Evolutionary conservation across 2,329 filamentous ascomycete species (phyloP), one percentile per base, ranked within the genome.

Genomic region (Mycosphaerella sp.): DNA sequence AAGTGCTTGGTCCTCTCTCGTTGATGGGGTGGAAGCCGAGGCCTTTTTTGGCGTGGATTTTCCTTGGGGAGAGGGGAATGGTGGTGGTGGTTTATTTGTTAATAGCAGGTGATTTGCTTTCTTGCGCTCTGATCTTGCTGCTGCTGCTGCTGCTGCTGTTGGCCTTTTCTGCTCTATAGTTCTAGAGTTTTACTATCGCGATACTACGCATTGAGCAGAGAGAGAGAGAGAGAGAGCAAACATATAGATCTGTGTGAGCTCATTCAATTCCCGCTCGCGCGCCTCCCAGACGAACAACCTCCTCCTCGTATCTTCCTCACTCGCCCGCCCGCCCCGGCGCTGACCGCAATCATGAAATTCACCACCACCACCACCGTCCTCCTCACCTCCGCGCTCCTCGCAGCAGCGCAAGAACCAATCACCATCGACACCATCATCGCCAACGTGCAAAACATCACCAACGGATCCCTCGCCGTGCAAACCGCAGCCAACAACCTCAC

Each of bases 401-500:
- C 31, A 23, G 40, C 40, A 12, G 48, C 48, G 17, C 48, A 51
- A 12, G 6, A 44, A 17, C 14, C 14, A 4, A 44, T 40, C 14
- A 51, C 36, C 14, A 51, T 55, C 39, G 48, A 55, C 48, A 55
- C 43, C 8, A 55, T 55, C 48, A 55, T 55, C 43, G 17, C 29
- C 21, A 42, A 55, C 31, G 45, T 55, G 43, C n/a, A 48, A 31
- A 55, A 55, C 53, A 55, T 55, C 48, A 55, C 53, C 12, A 48
- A 47, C 39, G 43, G 48, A 3, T 51, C 53, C 8, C 9, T 46
- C 17, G 31, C 34, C 8, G 23, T 52, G 32, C 34, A 29, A 26
- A 23, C 38, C 23, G 29, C 14, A 9, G 42, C 39, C 26, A 34
- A 51, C 8, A 51, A 48, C 48, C 48, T 55, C 26, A 48, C 23